Evolutionary conservation across 164 flowering plant genomes (phyloP).

Genomic region (Litsea cubeba): DNA sequence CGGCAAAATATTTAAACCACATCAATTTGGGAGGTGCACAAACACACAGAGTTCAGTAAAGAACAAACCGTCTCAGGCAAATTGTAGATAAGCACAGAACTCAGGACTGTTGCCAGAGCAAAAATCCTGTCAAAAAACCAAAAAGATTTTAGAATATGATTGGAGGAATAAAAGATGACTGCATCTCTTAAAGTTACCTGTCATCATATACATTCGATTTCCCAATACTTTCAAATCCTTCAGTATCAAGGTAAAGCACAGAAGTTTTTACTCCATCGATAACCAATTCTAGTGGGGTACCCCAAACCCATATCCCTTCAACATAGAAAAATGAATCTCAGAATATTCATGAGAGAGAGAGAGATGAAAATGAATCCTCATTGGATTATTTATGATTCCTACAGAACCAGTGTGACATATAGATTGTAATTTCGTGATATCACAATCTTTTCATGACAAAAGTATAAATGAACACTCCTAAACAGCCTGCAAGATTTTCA

Average conservation of each 20-base stretch:
- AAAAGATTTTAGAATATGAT: neutral
- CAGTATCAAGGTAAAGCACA: slow-evolving; percentile 92
- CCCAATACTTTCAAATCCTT: slow-evolving; percentile 99
- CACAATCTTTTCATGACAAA: too few relatives aligned
- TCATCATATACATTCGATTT: slow-evolving; percentile 99
- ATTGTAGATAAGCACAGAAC: slow-evolving; percentile 95
- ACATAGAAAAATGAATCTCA: slow-evolving; percentile 7
- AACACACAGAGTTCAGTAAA: neutral
- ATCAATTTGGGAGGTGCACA: neutral
- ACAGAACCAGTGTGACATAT: too few relatives aligned
- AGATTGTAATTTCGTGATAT: too few relatives aligned
- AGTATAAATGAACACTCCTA: too few relatives aligned
- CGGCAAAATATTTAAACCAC: neutral
- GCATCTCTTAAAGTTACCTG: slow-evolving; percentile 39
- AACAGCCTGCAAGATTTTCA: too few relatives aligned
- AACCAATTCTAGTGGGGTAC: slow-evolving; percentile 67
- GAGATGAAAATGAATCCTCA: too few relatives aligned
- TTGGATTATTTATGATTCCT: too few relatives aligned
- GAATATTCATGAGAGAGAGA: neutral
- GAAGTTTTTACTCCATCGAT: slow-evolving; percentile 88
- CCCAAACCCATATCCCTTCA: slow-evolving; percentile 99
- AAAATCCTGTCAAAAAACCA: slow-evolving; percentile 55
- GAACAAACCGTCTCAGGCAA: slow-evolving; percentile 92
- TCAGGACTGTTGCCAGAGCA: slow-evolving; percentile 92
- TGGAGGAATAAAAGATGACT: slow-evolving; percentile 1